Conservation (phyloP, 768 basidiomycete genomes). For the Lyophyllum atratum region DNA sequence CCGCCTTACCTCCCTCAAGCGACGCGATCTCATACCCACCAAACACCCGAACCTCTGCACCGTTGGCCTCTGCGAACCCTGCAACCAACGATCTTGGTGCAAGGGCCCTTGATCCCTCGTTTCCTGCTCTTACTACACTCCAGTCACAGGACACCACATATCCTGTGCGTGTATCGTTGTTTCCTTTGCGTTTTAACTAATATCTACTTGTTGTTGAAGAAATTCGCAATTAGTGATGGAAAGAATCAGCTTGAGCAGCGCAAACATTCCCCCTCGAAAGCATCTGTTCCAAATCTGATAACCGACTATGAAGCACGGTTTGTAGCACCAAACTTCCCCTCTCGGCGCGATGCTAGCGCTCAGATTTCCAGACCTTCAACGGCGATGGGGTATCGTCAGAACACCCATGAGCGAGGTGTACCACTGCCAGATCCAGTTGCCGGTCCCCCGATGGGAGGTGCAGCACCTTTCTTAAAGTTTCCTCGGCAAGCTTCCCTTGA, state of each 20-base stretch:
- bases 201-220: not conserved
- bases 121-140: not conserved
- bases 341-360: not conserved
- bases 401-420: not conserved
- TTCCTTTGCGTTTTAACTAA: not conserved
- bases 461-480: not conserved
- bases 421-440: not conserved
- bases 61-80: not conserved
- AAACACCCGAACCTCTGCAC: not conserved
- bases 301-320: conserved; percentile 9
- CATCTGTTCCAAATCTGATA: conserved; percentile 7
- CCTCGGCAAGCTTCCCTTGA: not conserved
- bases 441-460: not conserved
- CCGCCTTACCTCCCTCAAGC: not conserved
- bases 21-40: not conserved
- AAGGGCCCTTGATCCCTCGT: not conserved
- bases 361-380: conserved; percentile 16
- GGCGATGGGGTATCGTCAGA: conserved; percentile 17
- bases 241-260: not conserved
- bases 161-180: not conserved
- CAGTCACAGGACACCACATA: not conserved
- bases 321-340: not conserved
- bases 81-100: not conserved
- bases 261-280: not conserved
- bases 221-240: not conserved